Evolutionary conservation across 1,284 basidiomycete species (phyloP), one percentile per base, ranked within the genome.

Genomic region (Sporisorium sorghi): DNA sequence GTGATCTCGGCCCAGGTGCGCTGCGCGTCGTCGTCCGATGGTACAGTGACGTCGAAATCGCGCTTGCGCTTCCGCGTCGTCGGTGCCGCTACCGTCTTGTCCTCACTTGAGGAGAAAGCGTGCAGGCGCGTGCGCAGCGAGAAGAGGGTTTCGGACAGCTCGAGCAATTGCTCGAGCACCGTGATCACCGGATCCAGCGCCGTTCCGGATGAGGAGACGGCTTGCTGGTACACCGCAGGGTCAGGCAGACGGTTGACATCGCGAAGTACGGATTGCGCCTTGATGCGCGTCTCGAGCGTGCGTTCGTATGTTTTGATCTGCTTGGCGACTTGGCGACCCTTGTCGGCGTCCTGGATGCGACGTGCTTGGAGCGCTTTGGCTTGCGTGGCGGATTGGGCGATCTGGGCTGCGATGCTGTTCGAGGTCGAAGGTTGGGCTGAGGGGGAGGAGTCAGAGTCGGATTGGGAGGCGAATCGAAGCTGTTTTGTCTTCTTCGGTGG

Each of bases 271-370:
- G 70, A 73, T 46, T 83, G 81, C 21, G 75, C 68, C 26, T 79
- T 72, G 63, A 83, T 83, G 9, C 81, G 74, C 0, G 70, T 63
- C 19, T 79, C 78, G 19, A 83, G 75, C 2, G 73, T 52, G 14
- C 77, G 69, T 47, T 79, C 79, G 73, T 74, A 82, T 0, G 65
- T 68, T 43, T 77, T 73, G 54, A 80, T 73, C 44, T 80, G 81
- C 61, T 74, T 78, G 26, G 74, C 72, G 6, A 80, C 78, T 32
- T 78, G 60, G 2, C 68, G 69, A 0, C 80, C 80, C 39, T 78
- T 80, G n/a, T 73, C 63, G 21, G 77, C 80, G n/a, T 82, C 80
- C 47, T 80, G 72, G 11, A 70, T 37, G 3, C 67, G 70, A 12
- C 63, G 60, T 21, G 75, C 68, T 43, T 70, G 67, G 30, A 82